Conservation (phyloP, 1,139 yeast genomes). For the Scheffersomyces quercinus region DNA sequence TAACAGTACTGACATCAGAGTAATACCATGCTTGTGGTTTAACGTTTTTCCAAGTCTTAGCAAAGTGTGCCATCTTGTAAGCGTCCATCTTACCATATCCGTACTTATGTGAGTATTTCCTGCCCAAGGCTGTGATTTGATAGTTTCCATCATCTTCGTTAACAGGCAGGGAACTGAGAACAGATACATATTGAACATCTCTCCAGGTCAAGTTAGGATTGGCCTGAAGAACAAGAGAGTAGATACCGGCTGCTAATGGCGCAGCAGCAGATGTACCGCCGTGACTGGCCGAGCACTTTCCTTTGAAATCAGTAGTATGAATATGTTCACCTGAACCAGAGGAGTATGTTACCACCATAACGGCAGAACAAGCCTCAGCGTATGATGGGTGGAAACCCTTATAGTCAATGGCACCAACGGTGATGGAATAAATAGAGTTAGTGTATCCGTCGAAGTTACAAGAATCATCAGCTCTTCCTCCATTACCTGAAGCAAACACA, state of each 20-base stretch:
- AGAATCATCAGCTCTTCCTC: slow-evolving; percentile 79
- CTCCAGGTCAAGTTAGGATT: slow-evolving; percentile 94
- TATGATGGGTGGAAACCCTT: slow-evolving; percentile 84
- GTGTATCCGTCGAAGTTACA: slow-evolving; percentile 99
- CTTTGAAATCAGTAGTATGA: slow-evolving; percentile 83
- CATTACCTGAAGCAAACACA: slow-evolving; percentile 97
- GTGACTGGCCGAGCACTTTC: slow-evolving; percentile 70
- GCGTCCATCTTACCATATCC: slow-evolving; percentile 97
- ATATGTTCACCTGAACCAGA: slow-evolving; percentile 91
- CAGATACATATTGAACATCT: slow-evolving; percentile 84
- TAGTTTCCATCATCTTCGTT: slow-evolving; percentile 68
- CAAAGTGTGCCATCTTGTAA: slow-evolving; percentile 67
- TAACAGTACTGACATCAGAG: slow-evolving; percentile 40
- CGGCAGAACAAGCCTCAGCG: slow-evolving; percentile 93
- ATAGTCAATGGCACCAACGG: slow-evolving; percentile 92
- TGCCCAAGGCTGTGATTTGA: slow-evolving; percentile 63
- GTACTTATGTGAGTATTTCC: slow-evolving; percentile 76
- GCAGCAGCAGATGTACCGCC: slow-evolving; percentile 99
- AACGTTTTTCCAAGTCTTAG: slow-evolving; percentile 77
- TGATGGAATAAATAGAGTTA: slow-evolving; percentile 90
- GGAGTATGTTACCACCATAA: slow-evolving; percentile 92
- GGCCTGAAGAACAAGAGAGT: slow-evolving; percentile 75
- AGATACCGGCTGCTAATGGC: slow-evolving; percentile 95
- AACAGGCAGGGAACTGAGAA: slow-evolving; percentile 70
- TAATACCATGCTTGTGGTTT: slow-evolving; percentile 90